phyloP scores from a whole-genome alignment of 2,329 filamentous ascomycete genomes.

The Cercospora beticola region DNA sequence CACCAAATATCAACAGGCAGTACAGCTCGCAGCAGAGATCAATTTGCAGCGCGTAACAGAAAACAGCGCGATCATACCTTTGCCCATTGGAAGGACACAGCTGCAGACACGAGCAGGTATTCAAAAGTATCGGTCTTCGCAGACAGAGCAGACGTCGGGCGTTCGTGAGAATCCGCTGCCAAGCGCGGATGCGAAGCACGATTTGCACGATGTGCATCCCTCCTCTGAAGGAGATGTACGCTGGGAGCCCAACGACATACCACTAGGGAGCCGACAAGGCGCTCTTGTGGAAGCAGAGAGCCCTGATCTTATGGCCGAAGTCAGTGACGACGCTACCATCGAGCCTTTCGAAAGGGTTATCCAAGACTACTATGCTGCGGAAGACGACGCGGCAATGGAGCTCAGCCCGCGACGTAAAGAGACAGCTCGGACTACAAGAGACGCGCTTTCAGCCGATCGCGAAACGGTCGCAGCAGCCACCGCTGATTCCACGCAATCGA shows the following conservation, averaged over 20 bases:
- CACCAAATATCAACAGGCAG: neutral
- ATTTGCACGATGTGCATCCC: neutral
- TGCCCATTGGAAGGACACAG: constrained; percentile 20
- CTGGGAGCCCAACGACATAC: neutral
- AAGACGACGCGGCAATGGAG: neutral
- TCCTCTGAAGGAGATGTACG: neutral
- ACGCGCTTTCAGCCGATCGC: neutral
- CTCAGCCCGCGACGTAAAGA: neutral
- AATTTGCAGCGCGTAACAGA: constrained; percentile 4
- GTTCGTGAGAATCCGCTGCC: neutral
- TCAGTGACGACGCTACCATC: neutral
- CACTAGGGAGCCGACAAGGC: neutral
- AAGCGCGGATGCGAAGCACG: neutral
- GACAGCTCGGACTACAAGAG: neutral
- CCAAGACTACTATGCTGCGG: neutral
- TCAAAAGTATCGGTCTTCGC: neutral
- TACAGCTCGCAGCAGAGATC: constrained; percentile 4
- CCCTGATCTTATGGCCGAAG: neutral
- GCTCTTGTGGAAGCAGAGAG: neutral
- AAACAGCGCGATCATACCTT: neutral
- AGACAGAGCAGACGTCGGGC: neutral
- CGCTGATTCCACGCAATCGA: neutral
- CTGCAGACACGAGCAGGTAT: neutral
- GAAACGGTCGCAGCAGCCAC: neutral
- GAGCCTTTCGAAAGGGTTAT: neutral